Conservation (phyloP, 1,284 basidiomycete genomes). For the Moniliella sp. region DNA sequence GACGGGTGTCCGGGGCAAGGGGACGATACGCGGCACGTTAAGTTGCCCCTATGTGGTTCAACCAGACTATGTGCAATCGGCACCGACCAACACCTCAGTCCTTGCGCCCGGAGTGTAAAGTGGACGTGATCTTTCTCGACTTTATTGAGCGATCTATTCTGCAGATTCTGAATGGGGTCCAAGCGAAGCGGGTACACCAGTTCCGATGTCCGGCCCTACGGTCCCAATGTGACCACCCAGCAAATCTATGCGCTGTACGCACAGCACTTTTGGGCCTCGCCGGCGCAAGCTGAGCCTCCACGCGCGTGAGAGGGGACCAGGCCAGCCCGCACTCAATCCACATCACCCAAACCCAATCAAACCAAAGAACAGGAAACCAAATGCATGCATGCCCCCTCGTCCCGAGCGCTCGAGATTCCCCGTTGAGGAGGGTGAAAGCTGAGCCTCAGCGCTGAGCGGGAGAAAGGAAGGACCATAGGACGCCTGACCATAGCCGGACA, state of each 20-base stretch:
- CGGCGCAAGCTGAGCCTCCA: no score
- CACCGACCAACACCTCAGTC: slow-evolving; percentile 6
- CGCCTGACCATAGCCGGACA: no score
- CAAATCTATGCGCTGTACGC: slow-evolving; percentile 21
- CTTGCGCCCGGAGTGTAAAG: slow-evolving; percentile 3
- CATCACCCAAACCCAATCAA: no score
- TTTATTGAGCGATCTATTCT: slow-evolving; percentile 3
- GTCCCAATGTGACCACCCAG: slow-evolving; percentile 21
- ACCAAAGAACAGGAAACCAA: no score
- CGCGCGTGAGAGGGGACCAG: no score
- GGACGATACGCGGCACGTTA: slow-evolving; percentile 2
- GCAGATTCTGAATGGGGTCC: slow-evolving; percentile 8
- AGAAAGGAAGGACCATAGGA: no score
- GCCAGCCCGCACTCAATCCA: no score
- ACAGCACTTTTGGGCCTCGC: slow-evolving; percentile 13
- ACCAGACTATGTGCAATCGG: slow-evolving; percentile 24
- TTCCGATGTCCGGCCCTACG: slow-evolving; percentile 14
- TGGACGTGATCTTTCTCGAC: slow-evolving; percentile 7
- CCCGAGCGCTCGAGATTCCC: no score
- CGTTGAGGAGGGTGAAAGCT: no score
- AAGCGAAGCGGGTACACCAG: slow-evolving; percentile 7
- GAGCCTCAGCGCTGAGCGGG: no score
- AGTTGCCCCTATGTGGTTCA: slow-evolving; percentile 13
- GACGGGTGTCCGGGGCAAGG: slow-evolving; percentile 10
- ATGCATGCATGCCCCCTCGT: no score